Evolutionary conservation across 1,139 yeast species (phyloP), one percentile per base, ranked within the genome.

Genomic region (Saccharomyces hybrid): DNA sequence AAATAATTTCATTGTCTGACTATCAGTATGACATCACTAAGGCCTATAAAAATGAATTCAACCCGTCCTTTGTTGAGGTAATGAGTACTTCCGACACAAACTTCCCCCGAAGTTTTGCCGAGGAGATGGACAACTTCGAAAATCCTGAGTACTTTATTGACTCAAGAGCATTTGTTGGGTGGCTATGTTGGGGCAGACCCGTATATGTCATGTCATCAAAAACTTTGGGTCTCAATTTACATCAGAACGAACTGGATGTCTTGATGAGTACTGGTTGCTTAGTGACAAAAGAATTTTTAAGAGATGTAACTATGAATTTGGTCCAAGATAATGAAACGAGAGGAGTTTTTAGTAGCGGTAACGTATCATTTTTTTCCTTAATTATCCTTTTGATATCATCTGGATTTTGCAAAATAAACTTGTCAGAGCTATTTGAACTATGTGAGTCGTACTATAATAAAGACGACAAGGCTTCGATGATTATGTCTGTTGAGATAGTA

Each of bases 111-210:
- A 59, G 59, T 1, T 88, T 86, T 76, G 66, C 71, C 49, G 57
- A 67, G 3, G 95, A 88, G 62, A 72, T 86, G 74, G 64, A 66
- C n/a, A 80, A 81, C 61, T 67, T 74, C 20, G 71, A 72, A 0
- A 59, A 71, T 38, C 85, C 89, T 1, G 64, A 66, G 1, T 86
- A 74, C 63, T 86, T 72, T 61, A 73, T 85, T 58, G 93, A 86
- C 63, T 76, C 77, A 32, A 79, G 78, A 54, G 73, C 79, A 2
- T 76, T 74, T 64, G 71, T 74, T 13, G 96, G 97, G 0, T 88
- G 95, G 85, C 71, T 88, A 16, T 84, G 86, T 52, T 89, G 97
- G 96, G 88, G 85, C 16, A 72, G 79, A 11, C 59, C 71, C 0
- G 67, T 88, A 71, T 67, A 70, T 32, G 95, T 80, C 1, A 55